Base-by-base conservation (phyloP, 805 yeast species). In the Kodamaea lidongshanica region DNA sequence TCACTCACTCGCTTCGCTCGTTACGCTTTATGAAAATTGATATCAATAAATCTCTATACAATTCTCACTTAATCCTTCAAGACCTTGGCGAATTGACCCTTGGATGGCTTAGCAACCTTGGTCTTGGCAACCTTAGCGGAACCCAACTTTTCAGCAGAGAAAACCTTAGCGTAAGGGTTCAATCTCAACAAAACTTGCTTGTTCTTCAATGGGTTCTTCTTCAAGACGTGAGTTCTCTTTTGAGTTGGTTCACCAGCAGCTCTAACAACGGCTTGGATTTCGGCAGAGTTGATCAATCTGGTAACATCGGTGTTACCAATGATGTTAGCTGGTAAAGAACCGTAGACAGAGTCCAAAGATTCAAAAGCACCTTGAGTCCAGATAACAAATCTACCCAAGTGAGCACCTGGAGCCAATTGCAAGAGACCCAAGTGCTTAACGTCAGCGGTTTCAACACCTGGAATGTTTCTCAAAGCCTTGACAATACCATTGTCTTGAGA, bases 341-440 rank as follows among this genome's bases (percentile, higher is more conserved):
- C 95, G 92, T 92, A 92, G 76, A 92, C 84, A 48, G 87, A 74
- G 78, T 92, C 99, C 63, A 92, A 79, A 59, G 88, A 78, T 65
- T 88, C 82, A 69, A 92, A 87, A 65, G 99, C 99, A 65, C 86
- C 74, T 77, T 88, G 95, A 63, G 98, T 88, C 98, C 98, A 92
- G 86, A 92, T 86, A 62, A 92, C 82, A 62, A 92, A 92, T 80
- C 98, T 88, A 77, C 98, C 98, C 61, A 92, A 76, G 79, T 92
- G 98, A 65, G 97, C 95, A 82, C 98, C 98, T 70, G 98, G 98
- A 58, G 98, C 98, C 62, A 92, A 83, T 77, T 89, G 97, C 67
- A 92, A 81, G 58, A 92, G 77, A 74, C 92, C 92, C 61, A 92
- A 78, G 63, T 88, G 74, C 58, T 81, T 73, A 56, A 92, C 98